Conservation (phyloP, 2,329 filamentous ascomycete genomes). For the Dichotomopilus funicola region DNA sequence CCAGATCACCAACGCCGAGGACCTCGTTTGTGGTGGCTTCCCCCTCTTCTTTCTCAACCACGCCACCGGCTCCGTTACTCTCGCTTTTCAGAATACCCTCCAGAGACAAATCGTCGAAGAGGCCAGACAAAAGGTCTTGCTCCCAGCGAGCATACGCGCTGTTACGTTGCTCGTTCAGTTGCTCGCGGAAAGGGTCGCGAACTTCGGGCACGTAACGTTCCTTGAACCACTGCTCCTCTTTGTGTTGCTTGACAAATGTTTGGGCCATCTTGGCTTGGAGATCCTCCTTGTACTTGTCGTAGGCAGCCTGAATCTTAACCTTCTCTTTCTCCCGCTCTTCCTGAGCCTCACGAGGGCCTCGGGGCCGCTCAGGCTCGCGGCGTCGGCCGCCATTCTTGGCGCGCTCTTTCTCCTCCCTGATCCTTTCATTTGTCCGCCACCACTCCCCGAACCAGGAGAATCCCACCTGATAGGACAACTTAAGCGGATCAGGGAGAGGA, state of each 20-base stretch:
- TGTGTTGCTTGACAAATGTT: constrained; percentile 84
- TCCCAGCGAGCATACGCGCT: constrained; percentile 82
- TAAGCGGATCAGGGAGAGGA: constrained; percentile 64
- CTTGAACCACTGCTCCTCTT: constrained; percentile 95
- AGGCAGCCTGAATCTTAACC: constrained; percentile 65
- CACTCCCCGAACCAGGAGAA: constrained; percentile 83
- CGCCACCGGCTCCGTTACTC: constrained; percentile 75
- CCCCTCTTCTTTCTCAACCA: constrained; percentile 91
- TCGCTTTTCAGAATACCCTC: constrained; percentile 93
- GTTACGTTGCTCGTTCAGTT: constrained; percentile 73
- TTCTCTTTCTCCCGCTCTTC: constrained; percentile 77
- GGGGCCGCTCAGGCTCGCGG: constrained; percentile 55
- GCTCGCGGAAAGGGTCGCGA: constrained; percentile 64
- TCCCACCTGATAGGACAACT: constrained; percentile 71
- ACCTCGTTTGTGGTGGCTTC: constrained; percentile 90
- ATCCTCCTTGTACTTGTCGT: constrained; percentile 62
- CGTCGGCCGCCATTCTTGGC: constrained; percentile 58
- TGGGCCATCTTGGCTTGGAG: constrained; percentile 75
- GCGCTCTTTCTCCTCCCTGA: constrained; percentile 75
- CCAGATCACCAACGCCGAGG: constrained; percentile 81
- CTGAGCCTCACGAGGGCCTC: constrained; percentile 57
- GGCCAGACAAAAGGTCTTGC: constrained; percentile 72
- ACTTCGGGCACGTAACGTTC: constrained; percentile 87
- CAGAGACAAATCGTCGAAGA: constrained; percentile 90
- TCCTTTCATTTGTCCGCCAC: constrained; percentile 76